Base-by-base conservation (phyloP, 352 stramenopile species). In the Globisporangium camurandrum region DNA sequence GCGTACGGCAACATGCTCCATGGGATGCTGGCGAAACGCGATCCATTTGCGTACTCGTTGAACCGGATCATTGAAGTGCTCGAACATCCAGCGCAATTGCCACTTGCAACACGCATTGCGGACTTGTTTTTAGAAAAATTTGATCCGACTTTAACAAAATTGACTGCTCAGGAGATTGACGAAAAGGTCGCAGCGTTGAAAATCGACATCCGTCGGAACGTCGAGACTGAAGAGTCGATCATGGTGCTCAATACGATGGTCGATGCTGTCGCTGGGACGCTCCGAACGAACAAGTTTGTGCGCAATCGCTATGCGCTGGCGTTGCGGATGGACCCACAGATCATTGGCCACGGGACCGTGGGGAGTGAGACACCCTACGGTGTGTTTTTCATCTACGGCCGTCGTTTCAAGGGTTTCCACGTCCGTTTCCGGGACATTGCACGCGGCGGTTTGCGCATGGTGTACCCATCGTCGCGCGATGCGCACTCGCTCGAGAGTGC, bases 341-440 rank as follows among this genome's bases (percentile, higher is more conserved):
- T 94, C 63, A 85, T 92, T 62, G 82, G 79, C 30, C 85, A 88
- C 61, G 78, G 81, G 39, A 86, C 79, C 0, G 74, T 91, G 9
- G 74, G 77, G 55, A 92, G 85, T 64, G 86, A 97, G 54, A 79
- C 83, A 11, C 96, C 96, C 12, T 98, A 94, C 64, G 95, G 94
- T 14, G 83, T 98, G 14, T 97, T 99, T 66, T 98, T 97, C 67
- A 93, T 95, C 51, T 96, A 98, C 67, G 96, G 96, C 5, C 82
- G 93, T 53, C 87, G 95, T 28, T 99, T 99, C 77, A 97, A 86
- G 64, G 80, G 80, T 38, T 93, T 93, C 61, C 81, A 93, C 67
- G 79, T 88, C 46, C 81, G 81, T 12, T 93, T 93, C 63, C 72
- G 75, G 28, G 81, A 93, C 56, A 90, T 93, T 70, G 62, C 81